phyloP scores from a whole-genome alignment of 2,329 filamentous ascomycete genomes.

The Fonsecaea pugnacius region DNA sequence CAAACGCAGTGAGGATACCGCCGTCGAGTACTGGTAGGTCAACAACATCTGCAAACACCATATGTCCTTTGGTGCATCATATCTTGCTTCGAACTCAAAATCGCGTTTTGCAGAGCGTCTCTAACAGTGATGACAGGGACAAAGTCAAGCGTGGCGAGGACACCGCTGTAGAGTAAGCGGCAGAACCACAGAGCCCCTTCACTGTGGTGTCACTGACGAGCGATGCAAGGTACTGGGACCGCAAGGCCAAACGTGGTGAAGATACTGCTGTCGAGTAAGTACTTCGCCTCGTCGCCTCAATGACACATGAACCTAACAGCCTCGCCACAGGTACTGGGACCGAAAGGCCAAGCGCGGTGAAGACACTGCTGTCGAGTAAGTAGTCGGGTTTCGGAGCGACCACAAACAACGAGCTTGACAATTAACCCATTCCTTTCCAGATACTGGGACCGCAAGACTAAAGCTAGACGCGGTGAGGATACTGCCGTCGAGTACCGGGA shows the following conservation, averaged over 20 bases:
- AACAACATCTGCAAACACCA: no score
- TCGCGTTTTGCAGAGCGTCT: no score
- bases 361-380: conserved; percentile 7
- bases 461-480: background rate
- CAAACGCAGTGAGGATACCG: background rate
- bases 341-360: background rate
- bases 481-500: conserved; percentile 10
- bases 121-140: background rate
- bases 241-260: background rate
- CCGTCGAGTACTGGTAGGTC: background rate
- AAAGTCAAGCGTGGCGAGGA: no score
- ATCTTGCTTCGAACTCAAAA: no score
- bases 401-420: background rate
- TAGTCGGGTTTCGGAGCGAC: background rate
- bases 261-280: background rate
- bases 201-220: background rate
- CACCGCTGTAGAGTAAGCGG: background rate
- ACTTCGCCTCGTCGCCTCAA: background rate
- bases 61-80: no score
- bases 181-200: background rate
- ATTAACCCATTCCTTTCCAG: background rate
- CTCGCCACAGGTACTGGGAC: background rate
- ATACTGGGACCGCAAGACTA: conserved; percentile 3
- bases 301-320: background rate
- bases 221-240: background rate